Percentiles rank a stretch among this genome's conserved stretches.
These are phyloP conservation scores for Colletotrichum lupini DNA, from an alignment of 2,329 filamentous ascomycete genomes.

Conservation along the genomic window DNA sequence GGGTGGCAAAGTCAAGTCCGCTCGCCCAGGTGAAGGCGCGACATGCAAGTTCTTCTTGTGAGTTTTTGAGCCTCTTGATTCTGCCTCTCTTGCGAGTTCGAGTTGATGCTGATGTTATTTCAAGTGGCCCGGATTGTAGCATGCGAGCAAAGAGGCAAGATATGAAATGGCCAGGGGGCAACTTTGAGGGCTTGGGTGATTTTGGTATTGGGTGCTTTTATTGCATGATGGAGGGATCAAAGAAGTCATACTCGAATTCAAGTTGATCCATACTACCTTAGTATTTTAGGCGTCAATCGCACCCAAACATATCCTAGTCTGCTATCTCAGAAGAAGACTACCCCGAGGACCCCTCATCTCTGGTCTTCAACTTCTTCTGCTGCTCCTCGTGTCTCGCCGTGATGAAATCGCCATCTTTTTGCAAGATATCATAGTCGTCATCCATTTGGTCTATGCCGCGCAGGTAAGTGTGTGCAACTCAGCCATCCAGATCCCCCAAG, in stretches of 20 bases:
- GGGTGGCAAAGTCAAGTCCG: background rate
- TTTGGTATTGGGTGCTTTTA: background rate
- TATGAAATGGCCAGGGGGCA: background rate
- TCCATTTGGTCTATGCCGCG: background rate
- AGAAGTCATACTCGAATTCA: background rate
- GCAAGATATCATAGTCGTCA: background rate
- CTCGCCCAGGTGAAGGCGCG: background rate
- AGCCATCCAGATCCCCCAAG: background rate
- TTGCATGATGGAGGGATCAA: background rate
- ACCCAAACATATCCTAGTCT: background rate
- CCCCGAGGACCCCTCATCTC: background rate
- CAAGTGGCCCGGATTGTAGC: background rate
- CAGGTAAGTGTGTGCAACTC: no score
- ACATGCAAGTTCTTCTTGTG: conserved; percentile 11
- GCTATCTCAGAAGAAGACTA: background rate
- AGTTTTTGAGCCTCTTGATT: background rate
- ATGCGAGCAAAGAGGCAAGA: background rate
- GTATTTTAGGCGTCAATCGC: background rate
- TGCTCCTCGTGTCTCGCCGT: background rate
- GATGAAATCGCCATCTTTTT: background rate
- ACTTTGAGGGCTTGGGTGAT: background rate
- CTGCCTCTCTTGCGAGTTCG: background rate
- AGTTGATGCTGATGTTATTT: background rate
- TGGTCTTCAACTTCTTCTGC: background rate
- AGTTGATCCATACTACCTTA: background rate